Percentiles rank a stretch among this genome's conserved stretches.
Conservation (phyloP, 1,284 basidiomycete species). For the Singerocomus inundabilis region DNA sequence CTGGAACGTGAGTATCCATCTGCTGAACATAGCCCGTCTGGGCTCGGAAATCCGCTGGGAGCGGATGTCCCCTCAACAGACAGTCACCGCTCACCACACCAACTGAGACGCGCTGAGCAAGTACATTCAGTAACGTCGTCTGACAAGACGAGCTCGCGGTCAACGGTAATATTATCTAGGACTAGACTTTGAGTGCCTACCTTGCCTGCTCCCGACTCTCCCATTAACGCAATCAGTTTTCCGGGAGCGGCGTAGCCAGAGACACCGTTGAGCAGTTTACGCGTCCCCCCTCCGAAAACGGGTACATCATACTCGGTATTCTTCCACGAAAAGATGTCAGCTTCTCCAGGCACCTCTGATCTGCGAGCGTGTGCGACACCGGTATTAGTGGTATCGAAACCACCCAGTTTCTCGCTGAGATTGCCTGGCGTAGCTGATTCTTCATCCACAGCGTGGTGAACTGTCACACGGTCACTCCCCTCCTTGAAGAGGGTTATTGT, state of each 20-base stretch:
- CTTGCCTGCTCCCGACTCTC: slow-evolving; percentile 78
- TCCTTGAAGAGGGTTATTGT: slow-evolving; percentile 44
- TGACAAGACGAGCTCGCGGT: slow-evolving; percentile 36
- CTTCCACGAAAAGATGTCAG: slow-evolving; percentile 59
- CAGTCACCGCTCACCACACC: slow-evolving; percentile 75
- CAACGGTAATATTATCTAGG: not conserved
- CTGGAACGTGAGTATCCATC: slow-evolving; percentile 71
- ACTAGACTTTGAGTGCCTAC: slow-evolving; percentile 21
- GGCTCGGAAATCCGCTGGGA: slow-evolving; percentile 71
- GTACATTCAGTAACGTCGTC: slow-evolving; percentile 80
- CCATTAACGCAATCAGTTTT: slow-evolving; percentile 74
- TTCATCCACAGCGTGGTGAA: slow-evolving; percentile 4
- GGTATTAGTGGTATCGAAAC: not conserved
- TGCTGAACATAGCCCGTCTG: slow-evolving; percentile 75
- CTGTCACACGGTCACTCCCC: slow-evolving; percentile 20
- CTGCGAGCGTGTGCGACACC: slow-evolving; percentile 10
- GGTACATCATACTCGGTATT: slow-evolving; percentile 48
- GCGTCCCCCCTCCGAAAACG: slow-evolving; percentile 44
- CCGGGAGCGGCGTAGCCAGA: slow-evolving; percentile 82
- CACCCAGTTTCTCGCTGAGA: not conserved
- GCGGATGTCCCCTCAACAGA: slow-evolving; percentile 71
- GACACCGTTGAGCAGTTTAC: slow-evolving; percentile 71
- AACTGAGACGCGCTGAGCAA: slow-evolving; percentile 71
- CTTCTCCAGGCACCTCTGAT: slow-evolving; percentile 30
- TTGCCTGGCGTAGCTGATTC: slow-evolving; percentile 15